phyloP scores from a whole-genome alignment of 257 asterid genomes.

The Solanum stenotomum region DNA sequence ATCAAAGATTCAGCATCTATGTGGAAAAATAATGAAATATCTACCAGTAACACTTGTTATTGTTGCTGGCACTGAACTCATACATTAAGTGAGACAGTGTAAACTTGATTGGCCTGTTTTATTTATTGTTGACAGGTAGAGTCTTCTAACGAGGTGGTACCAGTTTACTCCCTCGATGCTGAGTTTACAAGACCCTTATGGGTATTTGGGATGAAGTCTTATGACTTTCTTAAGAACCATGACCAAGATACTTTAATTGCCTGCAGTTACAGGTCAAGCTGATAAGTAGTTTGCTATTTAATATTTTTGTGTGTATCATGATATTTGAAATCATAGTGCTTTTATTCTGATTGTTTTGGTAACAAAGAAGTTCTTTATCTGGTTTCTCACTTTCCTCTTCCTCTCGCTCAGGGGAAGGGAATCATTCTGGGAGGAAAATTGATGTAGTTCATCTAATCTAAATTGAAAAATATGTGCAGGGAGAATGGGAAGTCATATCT shows the following conservation, averaged over 20 bases:
- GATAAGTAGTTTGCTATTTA: not conserved
- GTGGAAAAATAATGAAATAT: not conserved
- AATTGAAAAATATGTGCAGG: slow-evolving; percentile 40
- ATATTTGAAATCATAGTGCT: not conserved
- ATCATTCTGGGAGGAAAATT: not conserved
- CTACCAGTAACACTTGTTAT: not conserved
- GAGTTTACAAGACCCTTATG: slow-evolving; percentile 91
- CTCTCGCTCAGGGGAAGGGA: not conserved
- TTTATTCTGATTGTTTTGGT: not conserved
- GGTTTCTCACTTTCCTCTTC: not conserved
- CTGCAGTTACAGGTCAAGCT: slow-evolving; percentile 76
- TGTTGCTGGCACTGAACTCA: not conserved
- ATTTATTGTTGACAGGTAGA: slow-evolving; percentile 43
- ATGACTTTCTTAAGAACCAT: slow-evolving; percentile 51
- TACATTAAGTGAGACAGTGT: not conserved
- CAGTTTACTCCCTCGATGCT: slow-evolving; percentile 61
- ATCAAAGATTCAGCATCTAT: not conserved
- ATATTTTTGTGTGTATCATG: not conserved
- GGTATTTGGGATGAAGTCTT: slow-evolving; percentile 84
- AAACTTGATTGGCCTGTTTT: not conserved
- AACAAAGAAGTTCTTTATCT: not conserved
- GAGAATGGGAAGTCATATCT: slow-evolving; percentile 75
- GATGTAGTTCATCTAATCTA: not conserved
- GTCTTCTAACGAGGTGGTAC: slow-evolving; percentile 62
- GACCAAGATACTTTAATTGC: slow-evolving; percentile 47